Conservation (phyloP, 2,329 filamentous ascomycete species). For the Sporothrix brasiliensis region DNA sequence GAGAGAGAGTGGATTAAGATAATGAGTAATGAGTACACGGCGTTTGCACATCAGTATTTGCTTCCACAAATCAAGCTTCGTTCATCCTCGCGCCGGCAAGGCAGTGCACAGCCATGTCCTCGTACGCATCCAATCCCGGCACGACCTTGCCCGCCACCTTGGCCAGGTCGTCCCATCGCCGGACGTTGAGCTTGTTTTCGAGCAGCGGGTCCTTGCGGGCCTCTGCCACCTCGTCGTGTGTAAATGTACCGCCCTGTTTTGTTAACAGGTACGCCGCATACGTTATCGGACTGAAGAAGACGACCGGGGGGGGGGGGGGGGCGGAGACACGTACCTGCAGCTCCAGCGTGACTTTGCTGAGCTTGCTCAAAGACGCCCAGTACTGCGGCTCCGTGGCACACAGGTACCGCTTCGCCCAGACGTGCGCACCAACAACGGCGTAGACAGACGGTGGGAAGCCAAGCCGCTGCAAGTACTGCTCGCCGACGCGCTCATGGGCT, state of each 20-base stretch:
- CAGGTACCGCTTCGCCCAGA: conserved; percentile 30
- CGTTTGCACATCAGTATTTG: not conserved
- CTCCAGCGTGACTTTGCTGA: conserved; percentile 26
- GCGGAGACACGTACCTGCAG: conserved; percentile 12
- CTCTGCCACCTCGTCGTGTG: not conserved
- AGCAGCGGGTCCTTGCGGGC: conserved; percentile 8
- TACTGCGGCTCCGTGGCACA: conserved; percentile 26
- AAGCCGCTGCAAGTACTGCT: conserved; percentile 15
- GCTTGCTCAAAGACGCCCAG: conserved; percentile 22
- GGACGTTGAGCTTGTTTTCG: conserved; percentile 15
- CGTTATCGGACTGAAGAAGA: no score
- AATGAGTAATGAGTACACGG: not conserved
- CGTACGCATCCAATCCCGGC: conserved; percentile 24
- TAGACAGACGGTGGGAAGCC: conserved; percentile 15
- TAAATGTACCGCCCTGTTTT: not conserved
- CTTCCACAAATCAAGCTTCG: not conserved
- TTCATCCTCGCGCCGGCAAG: not conserved
- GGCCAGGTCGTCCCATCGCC: conserved; percentile 30
- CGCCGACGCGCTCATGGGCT: conserved; percentile 25
- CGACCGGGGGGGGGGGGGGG: no score
- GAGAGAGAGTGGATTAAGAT: no score
- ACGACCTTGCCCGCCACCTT: conserved; percentile 24
- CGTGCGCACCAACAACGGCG: conserved; percentile 24
- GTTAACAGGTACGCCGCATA: not conserved
- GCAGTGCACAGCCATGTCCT: conserved; percentile 9